Base-by-base conservation (phyloP, 2,329 filamentous ascomycete genomes). In the Cladosporium sphaerospermum region DNA sequence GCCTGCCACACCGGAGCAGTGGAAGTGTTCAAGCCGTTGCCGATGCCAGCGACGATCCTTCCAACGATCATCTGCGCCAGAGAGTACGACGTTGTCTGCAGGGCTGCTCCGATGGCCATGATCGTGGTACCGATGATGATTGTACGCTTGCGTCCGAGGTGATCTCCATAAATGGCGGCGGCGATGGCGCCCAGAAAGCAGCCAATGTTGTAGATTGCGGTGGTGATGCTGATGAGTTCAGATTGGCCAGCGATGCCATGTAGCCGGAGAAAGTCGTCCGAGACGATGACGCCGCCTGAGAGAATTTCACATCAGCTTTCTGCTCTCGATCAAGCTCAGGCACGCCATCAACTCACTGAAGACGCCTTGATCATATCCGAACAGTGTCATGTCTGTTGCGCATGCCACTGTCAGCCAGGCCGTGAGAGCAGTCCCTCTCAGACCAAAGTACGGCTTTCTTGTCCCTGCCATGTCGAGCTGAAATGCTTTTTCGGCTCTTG, bases 261-360 rank as follows among this genome's bases (percentile, higher is more conserved):
- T 9, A 59, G 58, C 9, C n/a, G 43, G 0, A 67, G 68, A 11
- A 64, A 62, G 45, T 68, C 65, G 13, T 68, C 61, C n/a, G 68
- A 69, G 51, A 73, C 67, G 50, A 75, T 70, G 50, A 45, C 32
- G 49, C 47, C 19, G 42, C 55, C 23, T 57, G 69, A 53, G 5
- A 71, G 71, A 42, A 75, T 73, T 36, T 67, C 60, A 9, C 57
- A 61, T 2, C 81, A 71, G 61, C 88, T 88, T 7, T 76, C 75
- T 18, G 77, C 16, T 16, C 16, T 16, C 16, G 16, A 16, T 16
- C 16, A 16, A 16, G 16, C 16, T 16, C 16, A 16, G 71, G 62
- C 91, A 78, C 2, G 86, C 88, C 53, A 92, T 73, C 58, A 92
- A 82, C 36, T 64, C 61, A 44, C 63, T 65, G 40, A 68, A 59